phyloP scores from a whole-genome alignment of 192 early-diverging fungal species.

The Mycoemilia scoparia region DNA sequence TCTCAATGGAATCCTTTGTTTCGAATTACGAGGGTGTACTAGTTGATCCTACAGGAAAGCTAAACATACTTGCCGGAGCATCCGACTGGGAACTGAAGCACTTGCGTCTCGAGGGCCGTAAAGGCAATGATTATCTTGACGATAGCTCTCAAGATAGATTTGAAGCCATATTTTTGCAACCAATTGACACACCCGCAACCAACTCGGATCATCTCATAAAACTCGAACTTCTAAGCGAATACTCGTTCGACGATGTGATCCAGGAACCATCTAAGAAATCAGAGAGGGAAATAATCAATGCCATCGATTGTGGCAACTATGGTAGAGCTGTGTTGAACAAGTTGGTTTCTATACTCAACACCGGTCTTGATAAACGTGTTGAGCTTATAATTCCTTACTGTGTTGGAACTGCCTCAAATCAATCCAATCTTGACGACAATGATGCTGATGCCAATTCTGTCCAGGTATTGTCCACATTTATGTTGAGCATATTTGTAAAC shows the following conservation, averaged over 20 bases:
- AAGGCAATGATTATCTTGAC: conserved; percentile 14
- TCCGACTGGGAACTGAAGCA: conserved; percentile 44
- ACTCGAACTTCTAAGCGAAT: too few species aligned
- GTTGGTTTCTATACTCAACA: too few species aligned
- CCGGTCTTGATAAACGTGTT: too few species aligned
- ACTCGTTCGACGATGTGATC: too few species aligned
- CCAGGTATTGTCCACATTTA: conserved; percentile 5
- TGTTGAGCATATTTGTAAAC: conserved; percentile 57
- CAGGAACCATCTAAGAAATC: too few species aligned
- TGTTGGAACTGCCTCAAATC: too few species aligned
- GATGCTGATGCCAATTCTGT: conserved; percentile 9
- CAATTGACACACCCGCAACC: background rate
- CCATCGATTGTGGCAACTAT: too few species aligned
- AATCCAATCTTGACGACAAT: too few species aligned
- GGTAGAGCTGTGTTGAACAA: too few species aligned
- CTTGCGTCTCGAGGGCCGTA: conserved; percentile 20
- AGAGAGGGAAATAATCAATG: too few species aligned
- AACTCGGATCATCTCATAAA: conserved; percentile 2
- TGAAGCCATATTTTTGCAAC: conserved; percentile 16
- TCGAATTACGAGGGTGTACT: conserved; percentile 57
- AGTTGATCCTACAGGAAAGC: conserved; percentile 63
- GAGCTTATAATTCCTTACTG: too few species aligned
- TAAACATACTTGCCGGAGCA: conserved; percentile 65
- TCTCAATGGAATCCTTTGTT: conserved; percentile 38
- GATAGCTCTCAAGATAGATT: conserved; percentile 6